Conservation (phyloP, 345 rosid genomes). For the Cardamine resedifolia region DNA sequence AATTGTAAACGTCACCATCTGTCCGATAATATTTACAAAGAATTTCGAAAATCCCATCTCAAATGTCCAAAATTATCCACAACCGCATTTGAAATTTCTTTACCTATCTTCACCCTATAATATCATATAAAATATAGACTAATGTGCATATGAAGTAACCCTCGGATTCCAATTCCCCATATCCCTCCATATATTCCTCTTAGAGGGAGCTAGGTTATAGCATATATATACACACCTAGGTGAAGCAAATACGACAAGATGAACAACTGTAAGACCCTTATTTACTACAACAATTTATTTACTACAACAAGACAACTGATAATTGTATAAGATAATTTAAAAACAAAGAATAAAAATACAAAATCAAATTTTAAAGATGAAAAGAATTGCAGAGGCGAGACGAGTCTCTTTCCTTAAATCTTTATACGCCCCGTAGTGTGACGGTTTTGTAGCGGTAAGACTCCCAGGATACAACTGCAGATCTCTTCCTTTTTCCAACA, state of each 20-base stretch:
- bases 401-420: too few species aligned
- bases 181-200: conserved; percentile 12
- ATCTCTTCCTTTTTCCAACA: too few species aligned
- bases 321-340: too few species aligned
- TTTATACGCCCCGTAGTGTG: too few species aligned
- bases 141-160: conserved; percentile 16
- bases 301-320: too few species aligned
- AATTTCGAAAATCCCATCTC: neutral
- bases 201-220: neutral
- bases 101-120: conserved; percentile 3
- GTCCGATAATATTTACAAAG: neutral
- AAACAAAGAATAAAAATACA: too few species aligned
- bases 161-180: conserved; percentile 3
- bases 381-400: too few species aligned
- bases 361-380: too few species aligned
- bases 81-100: neutral
- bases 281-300: too few species aligned
- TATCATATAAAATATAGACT: conserved; percentile 9
- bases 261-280: too few species aligned
- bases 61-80: conserved; percentile 3
- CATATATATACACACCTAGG: neutral
- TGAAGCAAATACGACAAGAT: neutral
- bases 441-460: too few species aligned
- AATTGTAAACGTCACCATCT: neutral
- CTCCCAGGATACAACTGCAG: too few species aligned